These are phyloP conservation scores for Lyophyllum decastes DNA, from an alignment of 768 basidiomycete species.

Conservation along the genomic window DNA sequence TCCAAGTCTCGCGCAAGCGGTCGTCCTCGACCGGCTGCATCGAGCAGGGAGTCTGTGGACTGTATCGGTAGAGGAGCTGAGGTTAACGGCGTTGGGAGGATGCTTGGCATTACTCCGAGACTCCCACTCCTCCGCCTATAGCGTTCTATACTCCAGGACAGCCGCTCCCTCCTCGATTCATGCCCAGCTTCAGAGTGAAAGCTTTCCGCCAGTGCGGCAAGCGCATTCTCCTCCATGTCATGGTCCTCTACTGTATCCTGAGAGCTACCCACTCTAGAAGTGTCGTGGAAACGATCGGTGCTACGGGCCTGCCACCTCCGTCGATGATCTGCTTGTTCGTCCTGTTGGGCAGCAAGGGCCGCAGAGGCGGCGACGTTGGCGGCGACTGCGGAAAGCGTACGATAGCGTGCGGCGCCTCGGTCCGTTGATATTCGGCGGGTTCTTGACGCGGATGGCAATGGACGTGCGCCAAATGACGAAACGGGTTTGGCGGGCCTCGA, in stretches of 20 bases:
- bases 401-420: slow-evolving; percentile 60
- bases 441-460: slow-evolving; percentile 40
- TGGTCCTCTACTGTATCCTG: slow-evolving; percentile 33
- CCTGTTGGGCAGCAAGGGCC: slow-evolving; percentile 65
- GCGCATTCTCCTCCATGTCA: slow-evolving; percentile 50
- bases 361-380: slow-evolving; percentile 75
- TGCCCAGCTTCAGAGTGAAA: slow-evolving; percentile 73
- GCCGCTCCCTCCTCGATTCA: slow-evolving; percentile 46
- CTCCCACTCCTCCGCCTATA: slow-evolving; percentile 43
- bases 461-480: slow-evolving; percentile 34
- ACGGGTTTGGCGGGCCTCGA: slow-evolving; percentile 34
- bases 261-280: slow-evolving; percentile 15
- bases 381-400: slow-evolving; percentile 66
- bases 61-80: slow-evolving; percentile 34
- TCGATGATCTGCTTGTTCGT: slow-evolving; percentile 40
- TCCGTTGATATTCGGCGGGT: slow-evolving; percentile 53
- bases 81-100: slow-evolving; percentile 32
- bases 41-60: slow-evolving; percentile 23
- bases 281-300: slow-evolving; percentile 23
- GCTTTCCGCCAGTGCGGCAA: slow-evolving; percentile 67
- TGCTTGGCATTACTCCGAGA: slow-evolving; percentile 37
- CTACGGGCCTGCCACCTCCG: slow-evolving; percentile 26
- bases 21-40: slow-evolving; percentile 43
- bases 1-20: slow-evolving; percentile 40
- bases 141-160: slow-evolving; percentile 71